These are phyloP conservation scores for Anaeramoeba flamelloides DNA, from an alignment of 78 protist species.

Conservation along the genomic window DNA sequence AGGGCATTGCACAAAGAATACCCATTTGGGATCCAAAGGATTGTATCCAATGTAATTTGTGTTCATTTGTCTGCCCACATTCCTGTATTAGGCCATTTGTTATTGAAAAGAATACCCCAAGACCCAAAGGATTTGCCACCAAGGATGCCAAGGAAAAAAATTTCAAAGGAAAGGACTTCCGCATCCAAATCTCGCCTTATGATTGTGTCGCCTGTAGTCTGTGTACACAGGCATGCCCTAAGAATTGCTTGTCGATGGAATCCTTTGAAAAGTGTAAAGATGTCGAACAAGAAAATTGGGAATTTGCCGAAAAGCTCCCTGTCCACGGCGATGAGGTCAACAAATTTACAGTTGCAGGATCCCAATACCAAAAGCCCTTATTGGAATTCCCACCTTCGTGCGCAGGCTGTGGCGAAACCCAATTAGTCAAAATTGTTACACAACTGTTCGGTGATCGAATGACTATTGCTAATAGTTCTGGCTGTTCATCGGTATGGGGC, in stretches of 20 bases:
- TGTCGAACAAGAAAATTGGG: no score
- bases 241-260: constrained; percentile 33
- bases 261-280: no score
- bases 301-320: constrained; percentile 20
- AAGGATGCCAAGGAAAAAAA: no score
- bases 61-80: neutral
- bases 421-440: constrained; percentile 37
- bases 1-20: neutral
- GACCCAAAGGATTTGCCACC: no score
- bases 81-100: neutral
- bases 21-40: neutral
- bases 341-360: constrained; percentile 25
- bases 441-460: constrained; percentile 45
- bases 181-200: constrained; percentile 29
- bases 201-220: constrained; percentile 51
- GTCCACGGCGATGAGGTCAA: constrained; percentile 17
- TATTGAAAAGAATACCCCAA: no score
- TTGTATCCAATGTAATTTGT: neutral
- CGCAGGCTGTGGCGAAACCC: constrained; percentile 50
- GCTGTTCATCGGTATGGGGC: constrained; percentile 52
- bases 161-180: constrained; percentile 10
- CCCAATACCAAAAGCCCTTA: constrained; percentile 37
- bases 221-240: constrained; percentile 41
- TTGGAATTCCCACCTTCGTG: constrained; percentile 51
- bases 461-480: constrained; percentile 52